Percentiles rank a stretch among this genome's conserved stretches.
Evolutionary conservation across 352 stramenopile species (phyloP).

Genomic region (Phytophthora crassamura): DNA sequence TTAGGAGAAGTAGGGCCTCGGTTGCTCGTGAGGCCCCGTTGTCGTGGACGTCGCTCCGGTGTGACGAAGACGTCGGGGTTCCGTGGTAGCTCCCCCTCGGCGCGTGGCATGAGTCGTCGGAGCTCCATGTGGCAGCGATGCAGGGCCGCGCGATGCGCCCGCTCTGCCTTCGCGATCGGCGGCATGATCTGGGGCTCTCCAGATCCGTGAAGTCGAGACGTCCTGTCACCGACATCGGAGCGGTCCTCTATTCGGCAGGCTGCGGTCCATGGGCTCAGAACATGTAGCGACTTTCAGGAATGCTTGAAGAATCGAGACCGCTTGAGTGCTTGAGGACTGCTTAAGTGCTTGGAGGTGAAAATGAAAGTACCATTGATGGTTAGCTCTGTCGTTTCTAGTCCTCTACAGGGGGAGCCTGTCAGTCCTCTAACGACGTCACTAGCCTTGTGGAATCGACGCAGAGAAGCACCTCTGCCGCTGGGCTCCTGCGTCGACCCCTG

Average conservation of each 20-base stretch:
- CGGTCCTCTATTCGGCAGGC: conserved; percentile 11
- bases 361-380: too few relatives aligned
- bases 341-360: too few relatives aligned
- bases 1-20: background rate
- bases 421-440: too few relatives aligned
- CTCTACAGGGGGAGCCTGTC: too few relatives aligned
- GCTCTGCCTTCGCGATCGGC: conserved; percentile 6
- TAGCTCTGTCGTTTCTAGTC: too few relatives aligned
- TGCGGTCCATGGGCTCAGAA: conserved; percentile 15
- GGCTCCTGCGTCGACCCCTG: too few relatives aligned
- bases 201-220: conserved; percentile 15
- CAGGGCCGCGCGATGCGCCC: background rate
- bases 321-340: too few relatives aligned
- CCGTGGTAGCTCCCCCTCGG: too few relatives aligned
- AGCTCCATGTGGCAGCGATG: conserved; percentile 3
- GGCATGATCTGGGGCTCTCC: conserved; percentile 13
- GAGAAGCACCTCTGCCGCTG: too few relatives aligned
- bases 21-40: background rate
- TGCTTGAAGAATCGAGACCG: too few relatives aligned
- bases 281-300: too few relatives aligned
- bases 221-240: conserved; percentile 16
- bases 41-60: background rate
- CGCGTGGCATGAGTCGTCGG: background rate
- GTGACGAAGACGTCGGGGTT: conserved; percentile 6
- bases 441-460: too few relatives aligned